phyloP scores from a whole-genome alignment of 208 protist genomes.

The Blastocrithidia nonstop region DNA sequence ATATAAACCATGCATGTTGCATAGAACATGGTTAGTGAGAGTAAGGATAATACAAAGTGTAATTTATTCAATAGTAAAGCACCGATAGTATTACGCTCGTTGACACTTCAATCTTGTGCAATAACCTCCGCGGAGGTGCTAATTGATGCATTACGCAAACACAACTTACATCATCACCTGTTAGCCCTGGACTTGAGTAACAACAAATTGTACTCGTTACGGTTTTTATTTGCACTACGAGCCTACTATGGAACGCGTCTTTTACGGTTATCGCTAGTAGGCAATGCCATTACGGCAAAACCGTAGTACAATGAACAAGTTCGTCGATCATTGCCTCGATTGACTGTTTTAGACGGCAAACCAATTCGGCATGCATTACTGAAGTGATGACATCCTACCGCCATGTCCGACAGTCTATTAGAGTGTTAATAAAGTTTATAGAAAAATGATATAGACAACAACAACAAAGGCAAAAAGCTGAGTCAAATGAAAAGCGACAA shows the following conservation, averaged over 20 bases:
- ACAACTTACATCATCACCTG: slow-evolving; percentile 18
- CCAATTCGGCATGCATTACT: slow-evolving; percentile 64
- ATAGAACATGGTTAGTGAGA: too few relatives aligned
- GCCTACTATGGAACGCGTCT: slow-evolving; percentile 49
- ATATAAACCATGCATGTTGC: too few relatives aligned
- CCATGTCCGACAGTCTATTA: too few relatives aligned
- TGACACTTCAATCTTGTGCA: slow-evolving; percentile 19
- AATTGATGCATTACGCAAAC: slow-evolving; percentile 45
- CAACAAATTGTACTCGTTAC: slow-evolving; percentile 61
- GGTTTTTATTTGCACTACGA: slow-evolving; percentile 59
- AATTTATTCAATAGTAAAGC: too few relatives aligned
- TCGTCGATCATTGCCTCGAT: slow-evolving; percentile 43
- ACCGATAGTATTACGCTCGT: too few relatives aligned
- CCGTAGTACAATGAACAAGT: slow-evolving; percentile 81
- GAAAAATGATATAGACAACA: too few relatives aligned
- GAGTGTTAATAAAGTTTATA: too few relatives aligned
- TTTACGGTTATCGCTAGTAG: slow-evolving; percentile 47
- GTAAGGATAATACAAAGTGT: too few relatives aligned
- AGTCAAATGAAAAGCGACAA: not conserved
- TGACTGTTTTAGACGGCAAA: slow-evolving; percentile 62
- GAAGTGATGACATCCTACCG: slow-evolving; percentile 29
- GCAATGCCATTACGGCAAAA: slow-evolving; percentile 76
- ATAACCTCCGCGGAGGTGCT: slow-evolving; percentile 46
- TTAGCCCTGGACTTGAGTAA: slow-evolving; percentile 63
- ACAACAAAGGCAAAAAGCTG: slow-evolving; percentile 12